These are phyloP conservation scores for Cytospora piceicola DNA, from an alignment of 2,329 filamentous ascomycete species.

Conservation along the genomic window DNA sequence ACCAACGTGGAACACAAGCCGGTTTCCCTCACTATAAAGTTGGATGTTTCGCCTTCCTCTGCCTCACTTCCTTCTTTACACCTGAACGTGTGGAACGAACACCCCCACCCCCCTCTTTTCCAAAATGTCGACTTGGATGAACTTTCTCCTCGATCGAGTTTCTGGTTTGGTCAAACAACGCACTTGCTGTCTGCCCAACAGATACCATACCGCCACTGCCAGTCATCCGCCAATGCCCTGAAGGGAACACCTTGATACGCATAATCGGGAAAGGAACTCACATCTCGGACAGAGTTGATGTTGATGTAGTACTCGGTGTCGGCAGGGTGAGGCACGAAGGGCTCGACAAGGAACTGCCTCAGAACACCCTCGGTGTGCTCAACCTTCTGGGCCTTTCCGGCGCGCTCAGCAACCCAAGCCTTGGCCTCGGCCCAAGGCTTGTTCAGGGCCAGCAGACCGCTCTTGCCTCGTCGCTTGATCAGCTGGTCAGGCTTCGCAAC, in stretches of 20 bases:
- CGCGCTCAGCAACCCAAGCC: constrained; percentile 90
- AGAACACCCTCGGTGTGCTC: constrained; percentile 88
- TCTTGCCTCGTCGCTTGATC: constrained; percentile 99
- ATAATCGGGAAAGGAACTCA: constrained; percentile 56
- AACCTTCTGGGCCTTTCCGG: constrained; percentile 89
- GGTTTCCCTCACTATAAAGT: constrained; percentile 19
- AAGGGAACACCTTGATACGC: constrained; percentile 27
- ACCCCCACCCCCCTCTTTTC: no score
- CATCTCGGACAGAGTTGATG: constrained; percentile 99
- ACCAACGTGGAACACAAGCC: constrained; percentile 23
- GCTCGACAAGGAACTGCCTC: constrained; percentile 96
- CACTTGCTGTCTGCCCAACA: constrained; percentile 25
- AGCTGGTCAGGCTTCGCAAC: constrained; percentile 98
- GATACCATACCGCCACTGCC: constrained; percentile 1
- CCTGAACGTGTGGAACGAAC: not conserved
- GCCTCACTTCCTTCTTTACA: not conserved
- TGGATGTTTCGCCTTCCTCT: not conserved
- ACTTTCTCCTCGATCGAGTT: not conserved
- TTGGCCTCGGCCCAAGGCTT: constrained; percentile 95
- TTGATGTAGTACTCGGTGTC: constrained; percentile 99
- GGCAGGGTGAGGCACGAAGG: constrained; percentile 93
- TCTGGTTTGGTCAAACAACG: not conserved
- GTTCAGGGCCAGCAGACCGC: constrained; percentile 92
- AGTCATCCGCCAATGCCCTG: constrained; percentile 17
- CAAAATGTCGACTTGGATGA: constrained; percentile 4